Conservation (phyloP, 176 grass and related monocot species). For the Chrysopogon serrulatus region DNA sequence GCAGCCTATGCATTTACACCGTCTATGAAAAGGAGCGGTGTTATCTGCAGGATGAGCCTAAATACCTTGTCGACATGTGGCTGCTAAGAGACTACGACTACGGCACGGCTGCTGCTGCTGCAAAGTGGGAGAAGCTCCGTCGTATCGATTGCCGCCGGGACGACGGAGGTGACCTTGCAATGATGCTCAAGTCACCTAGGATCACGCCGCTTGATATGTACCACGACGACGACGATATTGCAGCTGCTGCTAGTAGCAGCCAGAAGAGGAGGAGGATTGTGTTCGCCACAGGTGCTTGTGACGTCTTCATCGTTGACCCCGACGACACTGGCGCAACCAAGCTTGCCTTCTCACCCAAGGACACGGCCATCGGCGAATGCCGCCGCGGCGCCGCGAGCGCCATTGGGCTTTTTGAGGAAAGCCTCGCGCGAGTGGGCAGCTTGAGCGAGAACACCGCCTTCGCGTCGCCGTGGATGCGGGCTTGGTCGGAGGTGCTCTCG, state of each 20-base stretch:
- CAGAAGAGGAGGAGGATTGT: background rate
- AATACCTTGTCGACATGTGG: background rate
- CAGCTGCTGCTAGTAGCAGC: background rate
- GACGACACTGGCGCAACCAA: background rate
- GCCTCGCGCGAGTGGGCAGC: background rate
- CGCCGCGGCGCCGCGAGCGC: background rate
- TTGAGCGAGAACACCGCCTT: background rate
- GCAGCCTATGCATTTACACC: background rate
- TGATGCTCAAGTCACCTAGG: background rate
- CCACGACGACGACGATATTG: background rate
- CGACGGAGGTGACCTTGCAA: too few relatives aligned
- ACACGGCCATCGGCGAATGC: background rate
- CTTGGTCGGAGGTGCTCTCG: conserved; percentile 8
- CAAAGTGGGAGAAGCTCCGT: background rate
- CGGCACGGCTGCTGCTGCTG: too few relatives aligned
- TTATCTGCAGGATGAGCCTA: too few relatives aligned
- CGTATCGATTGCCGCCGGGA: too few relatives aligned
- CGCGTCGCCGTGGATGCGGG: background rate
- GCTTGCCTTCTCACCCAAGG: background rate
- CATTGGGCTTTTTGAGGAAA: background rate
- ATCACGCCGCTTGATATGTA: background rate
- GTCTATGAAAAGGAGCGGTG: too few relatives aligned
- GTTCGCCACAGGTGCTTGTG: background rate
- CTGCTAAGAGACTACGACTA: background rate
- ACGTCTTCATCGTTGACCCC: background rate